Percentiles rank a stretch among this genome's conserved stretches.
Conservation (phyloP, 2,329 filamentous ascomycete genomes). For the Lomentospora prolificans region DNA sequence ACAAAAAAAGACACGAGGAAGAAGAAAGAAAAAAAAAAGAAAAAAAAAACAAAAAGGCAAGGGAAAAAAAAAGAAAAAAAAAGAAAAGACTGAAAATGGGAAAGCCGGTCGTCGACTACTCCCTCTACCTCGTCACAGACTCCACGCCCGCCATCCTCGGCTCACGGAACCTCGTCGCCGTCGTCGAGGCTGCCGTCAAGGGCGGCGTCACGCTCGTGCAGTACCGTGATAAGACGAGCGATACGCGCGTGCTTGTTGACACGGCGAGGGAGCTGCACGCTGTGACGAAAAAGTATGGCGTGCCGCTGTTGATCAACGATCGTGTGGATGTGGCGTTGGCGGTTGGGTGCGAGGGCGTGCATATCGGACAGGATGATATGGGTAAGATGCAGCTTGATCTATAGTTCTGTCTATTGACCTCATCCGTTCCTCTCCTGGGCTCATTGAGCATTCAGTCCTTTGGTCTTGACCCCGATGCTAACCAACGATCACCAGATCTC, state of each 20-base stretch:
- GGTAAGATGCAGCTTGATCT: too few species aligned
- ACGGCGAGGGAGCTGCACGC: constrained; percentile 62
- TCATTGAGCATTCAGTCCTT: too few species aligned
- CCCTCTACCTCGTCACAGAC: constrained; percentile 86
- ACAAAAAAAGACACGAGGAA: too few species aligned
- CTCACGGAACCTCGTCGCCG: constrained; percentile 53
- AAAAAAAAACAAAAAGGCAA: too few species aligned
- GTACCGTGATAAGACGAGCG: constrained; percentile 78
- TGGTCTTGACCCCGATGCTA: not conserved
- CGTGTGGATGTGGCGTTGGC: constrained; percentile 81
- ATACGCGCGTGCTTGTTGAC: constrained; percentile 61
- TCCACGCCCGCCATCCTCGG: constrained; percentile 79
- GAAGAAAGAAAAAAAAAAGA: too few species aligned
- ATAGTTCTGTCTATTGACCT: too few species aligned
- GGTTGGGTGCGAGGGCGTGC: constrained; percentile 80
- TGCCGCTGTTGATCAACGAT: constrained; percentile 89
- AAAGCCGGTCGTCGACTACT: constrained; percentile 46
- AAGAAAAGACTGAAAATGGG: not conserved
- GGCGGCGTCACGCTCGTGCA: constrained; percentile 83
- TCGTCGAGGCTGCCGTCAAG: constrained; percentile 66
- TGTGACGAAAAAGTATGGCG: constrained; percentile 54
- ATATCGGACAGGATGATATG: constrained; percentile 92
- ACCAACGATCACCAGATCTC: constrained; percentile 33
- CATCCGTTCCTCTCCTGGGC: too few species aligned
- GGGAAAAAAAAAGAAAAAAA: not conserved